A percentile compares a stretch with the other conserved stretches of the same genome.
These are phyloP conservation scores for Cephalotrichum gorgonifer DNA, from an alignment of 2,329 filamentous ascomycete species.

Conservation along the genomic window DNA sequence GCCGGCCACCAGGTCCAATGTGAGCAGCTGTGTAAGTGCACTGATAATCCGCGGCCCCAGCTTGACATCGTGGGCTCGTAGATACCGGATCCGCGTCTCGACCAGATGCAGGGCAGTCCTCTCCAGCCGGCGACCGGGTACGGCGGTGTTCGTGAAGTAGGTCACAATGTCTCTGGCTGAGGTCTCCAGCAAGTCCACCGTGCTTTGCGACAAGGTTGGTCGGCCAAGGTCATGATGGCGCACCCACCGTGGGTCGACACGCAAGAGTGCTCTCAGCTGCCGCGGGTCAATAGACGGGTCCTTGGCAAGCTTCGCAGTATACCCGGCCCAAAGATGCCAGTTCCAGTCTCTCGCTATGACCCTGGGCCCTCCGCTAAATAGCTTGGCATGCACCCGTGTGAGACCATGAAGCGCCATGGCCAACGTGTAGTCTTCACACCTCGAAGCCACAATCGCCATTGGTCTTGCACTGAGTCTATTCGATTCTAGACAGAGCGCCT, in stretches of 20 bases:
- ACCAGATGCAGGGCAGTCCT: conserved; percentile 15
- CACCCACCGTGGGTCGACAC: background rate
- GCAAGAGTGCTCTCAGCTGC: background rate
- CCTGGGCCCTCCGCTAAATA: conserved; percentile 4
- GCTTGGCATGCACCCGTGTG: conserved; percentile 1
- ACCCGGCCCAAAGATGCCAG: conserved; percentile 22
- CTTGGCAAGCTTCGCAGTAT: conserved; percentile 20
- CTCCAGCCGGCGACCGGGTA: background rate
- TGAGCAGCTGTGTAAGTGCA: conserved; percentile 15
- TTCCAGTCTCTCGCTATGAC: conserved; percentile 14
- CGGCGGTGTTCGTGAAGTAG: background rate
- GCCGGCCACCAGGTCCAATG: conserved; percentile 22
- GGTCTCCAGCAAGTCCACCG: background rate
- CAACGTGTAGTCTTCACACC: conserved; percentile 13
- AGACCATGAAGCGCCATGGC: conserved; percentile 15
- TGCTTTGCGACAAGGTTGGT: conserved; percentile 1
- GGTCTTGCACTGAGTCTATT: conserved; percentile 2
- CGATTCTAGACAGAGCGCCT: background rate
- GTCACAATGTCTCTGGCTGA: conserved; percentile 2
- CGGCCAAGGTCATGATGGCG: background rate
- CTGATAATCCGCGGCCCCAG: conserved; percentile 16
- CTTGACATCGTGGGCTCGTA: conserved; percentile 12
- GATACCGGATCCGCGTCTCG: conserved; percentile 14
- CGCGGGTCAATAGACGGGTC: conserved; percentile 12
- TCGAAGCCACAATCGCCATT: conserved; percentile 7